phyloP scores from a whole-genome alignment of 2,329 filamentous ascomycete genomes.

The Fusarium lateritium region DNA sequence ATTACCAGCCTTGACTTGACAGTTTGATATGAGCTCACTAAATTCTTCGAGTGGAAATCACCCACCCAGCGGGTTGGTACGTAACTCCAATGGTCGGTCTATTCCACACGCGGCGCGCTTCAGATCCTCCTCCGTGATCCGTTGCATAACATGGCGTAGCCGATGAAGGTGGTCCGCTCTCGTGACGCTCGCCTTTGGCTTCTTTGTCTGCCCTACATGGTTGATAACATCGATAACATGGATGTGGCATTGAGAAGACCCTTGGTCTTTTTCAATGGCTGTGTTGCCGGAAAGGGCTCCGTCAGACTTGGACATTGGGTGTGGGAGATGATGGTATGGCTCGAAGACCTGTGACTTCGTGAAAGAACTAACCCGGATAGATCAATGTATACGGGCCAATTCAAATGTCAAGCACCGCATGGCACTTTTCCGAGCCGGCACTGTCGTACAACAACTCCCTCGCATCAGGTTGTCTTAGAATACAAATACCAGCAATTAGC shows the following conservation, averaged over 20 bases:
- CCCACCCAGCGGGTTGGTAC: slow-evolving; percentile 8
- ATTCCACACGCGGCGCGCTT: slow-evolving; percentile 3
- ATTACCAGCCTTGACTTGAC: neutral
- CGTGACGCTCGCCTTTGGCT: neutral
- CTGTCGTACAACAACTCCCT: slow-evolving; percentile 12
- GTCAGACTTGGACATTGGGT: too few relatives aligned
- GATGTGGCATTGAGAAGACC: too few relatives aligned
- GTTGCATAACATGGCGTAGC: neutral
- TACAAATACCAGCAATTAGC: slow-evolving; percentile 2
- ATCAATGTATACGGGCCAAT: neutral
- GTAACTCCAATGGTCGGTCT: neutral
- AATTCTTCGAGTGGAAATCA: neutral
- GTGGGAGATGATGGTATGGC: neutral
- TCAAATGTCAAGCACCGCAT: neutral
- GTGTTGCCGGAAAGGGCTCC: too few relatives aligned
- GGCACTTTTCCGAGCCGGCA: neutral
- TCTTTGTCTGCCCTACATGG: neutral
- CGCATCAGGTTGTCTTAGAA: neutral
- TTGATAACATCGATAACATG: neutral
- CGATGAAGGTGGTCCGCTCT: neutral
- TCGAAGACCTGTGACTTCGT: neutral
- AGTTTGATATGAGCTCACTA: neutral
- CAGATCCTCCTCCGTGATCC: neutral
- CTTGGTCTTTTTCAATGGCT: too few relatives aligned
- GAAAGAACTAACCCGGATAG: too few relatives aligned